phyloP scores from a whole-genome alignment of 768 basidiomycete species.

The Suillus subaureus region DNA sequence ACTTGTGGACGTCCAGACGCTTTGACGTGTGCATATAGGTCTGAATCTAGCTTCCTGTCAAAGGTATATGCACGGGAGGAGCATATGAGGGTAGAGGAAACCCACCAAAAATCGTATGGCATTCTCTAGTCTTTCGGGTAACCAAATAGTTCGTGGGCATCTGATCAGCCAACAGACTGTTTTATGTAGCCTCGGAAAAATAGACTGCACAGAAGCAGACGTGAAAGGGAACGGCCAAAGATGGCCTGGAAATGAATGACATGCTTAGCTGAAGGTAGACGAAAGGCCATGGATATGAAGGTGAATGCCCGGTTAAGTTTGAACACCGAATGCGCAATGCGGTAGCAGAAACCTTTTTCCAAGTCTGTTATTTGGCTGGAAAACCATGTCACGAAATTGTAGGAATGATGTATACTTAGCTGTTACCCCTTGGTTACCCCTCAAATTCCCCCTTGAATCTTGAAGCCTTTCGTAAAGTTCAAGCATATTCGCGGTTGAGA shows the following conservation, averaged over 20 bases:
- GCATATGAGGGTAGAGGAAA: background rate
- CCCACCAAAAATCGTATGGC: conserved; percentile 2
- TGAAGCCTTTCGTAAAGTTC: background rate
- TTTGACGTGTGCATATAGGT: conserved; percentile 1
- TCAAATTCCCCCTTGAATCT: background rate
- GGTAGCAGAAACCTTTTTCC: background rate
- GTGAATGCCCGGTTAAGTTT: background rate
- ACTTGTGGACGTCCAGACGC: background rate
- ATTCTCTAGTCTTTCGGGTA: background rate
- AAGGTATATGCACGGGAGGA: background rate
- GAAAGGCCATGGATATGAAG: conserved; percentile 2
- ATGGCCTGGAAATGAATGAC: background rate
- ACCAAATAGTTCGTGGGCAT: background rate
- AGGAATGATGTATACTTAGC: background rate
- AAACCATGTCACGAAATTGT: background rate
- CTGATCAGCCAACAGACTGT: background rate
- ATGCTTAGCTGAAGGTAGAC: background rate
- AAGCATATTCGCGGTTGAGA: background rate
- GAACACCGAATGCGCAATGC: background rate
- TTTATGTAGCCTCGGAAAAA: background rate
- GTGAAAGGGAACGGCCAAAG: background rate
- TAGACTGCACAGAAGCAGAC: background rate
- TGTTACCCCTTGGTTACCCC: background rate
- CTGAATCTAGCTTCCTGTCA: background rate
- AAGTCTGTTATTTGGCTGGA: background rate